A percentile compares a stretch with the other conserved stretches of the same genome.
Evolutionary conservation across 306 rosid genomes (phyloP).

Genomic region (Oemleria cerasiformis): DNA sequence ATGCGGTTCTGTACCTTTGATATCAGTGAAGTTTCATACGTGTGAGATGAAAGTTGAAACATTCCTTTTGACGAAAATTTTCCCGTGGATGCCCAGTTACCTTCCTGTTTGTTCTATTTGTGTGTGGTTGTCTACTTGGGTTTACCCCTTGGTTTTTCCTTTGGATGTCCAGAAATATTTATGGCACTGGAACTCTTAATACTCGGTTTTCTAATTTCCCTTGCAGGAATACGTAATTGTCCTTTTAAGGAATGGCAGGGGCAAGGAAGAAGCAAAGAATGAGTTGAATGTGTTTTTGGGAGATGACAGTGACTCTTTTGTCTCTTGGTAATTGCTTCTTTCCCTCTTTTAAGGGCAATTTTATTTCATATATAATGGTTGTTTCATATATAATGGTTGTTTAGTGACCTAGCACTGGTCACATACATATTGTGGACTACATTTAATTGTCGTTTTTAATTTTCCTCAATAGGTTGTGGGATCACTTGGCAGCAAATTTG

Average conservation of each 20-base stretch:
- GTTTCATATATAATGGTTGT: background rate
- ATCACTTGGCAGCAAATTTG: conserved; percentile 66
- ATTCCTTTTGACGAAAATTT: background rate
- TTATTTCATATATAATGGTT: conserved; percentile 8
- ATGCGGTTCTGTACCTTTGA: background rate
- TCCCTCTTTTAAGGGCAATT: conserved; percentile 11
- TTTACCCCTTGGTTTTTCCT: background rate
- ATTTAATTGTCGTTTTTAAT: conserved; percentile 10
- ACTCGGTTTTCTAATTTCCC: conserved; percentile 23
- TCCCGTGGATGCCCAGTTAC: background rate
- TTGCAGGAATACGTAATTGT: conserved; percentile 93
- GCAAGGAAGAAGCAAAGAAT: conserved; percentile 75
- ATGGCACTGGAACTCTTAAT: background rate
- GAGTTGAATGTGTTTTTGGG: conserved; percentile 87
- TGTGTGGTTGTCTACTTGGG: background rate
- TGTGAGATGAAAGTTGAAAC: background rate
- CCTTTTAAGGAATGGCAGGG: conserved; percentile 81
- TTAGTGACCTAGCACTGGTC: background rate
- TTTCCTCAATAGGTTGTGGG: conserved; percentile 82
- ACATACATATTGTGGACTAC: background rate
- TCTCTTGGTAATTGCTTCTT: conserved; percentile 67
- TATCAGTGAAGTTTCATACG: background rate
- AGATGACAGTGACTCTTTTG: conserved; percentile 82
- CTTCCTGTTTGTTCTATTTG: background rate
- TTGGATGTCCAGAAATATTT: background rate